phyloP scores from a whole-genome alignment of 148 eudicot genomes.

The Camellia japonica region DNA sequence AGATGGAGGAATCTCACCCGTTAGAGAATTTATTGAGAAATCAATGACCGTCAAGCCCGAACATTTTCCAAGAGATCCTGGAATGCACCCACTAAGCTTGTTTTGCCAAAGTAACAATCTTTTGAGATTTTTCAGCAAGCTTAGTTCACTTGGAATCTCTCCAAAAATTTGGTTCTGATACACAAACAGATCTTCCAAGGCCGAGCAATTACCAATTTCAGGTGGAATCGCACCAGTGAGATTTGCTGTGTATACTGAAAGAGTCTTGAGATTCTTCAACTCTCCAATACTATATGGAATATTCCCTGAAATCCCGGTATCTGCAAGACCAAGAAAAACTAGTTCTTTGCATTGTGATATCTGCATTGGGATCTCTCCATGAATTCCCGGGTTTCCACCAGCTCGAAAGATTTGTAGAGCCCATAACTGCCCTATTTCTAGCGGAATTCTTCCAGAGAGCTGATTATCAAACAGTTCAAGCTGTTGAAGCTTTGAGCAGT shows the following conservation, averaged over 20 bases:
- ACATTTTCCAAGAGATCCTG: slow-evolving; percentile 27
- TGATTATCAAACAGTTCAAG: slow-evolving; percentile 36
- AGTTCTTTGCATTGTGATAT: slow-evolving; percentile 30
- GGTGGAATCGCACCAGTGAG: slow-evolving; percentile 33
- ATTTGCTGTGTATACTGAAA: slow-evolving; percentile 35
- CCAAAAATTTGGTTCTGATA: slow-evolving; percentile 35
- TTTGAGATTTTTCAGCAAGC: slow-evolving; percentile 25
- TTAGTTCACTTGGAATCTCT: slow-evolving; percentile 19
- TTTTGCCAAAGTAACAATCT: slow-evolving; percentile 35
- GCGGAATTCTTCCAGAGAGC: slow-evolving; percentile 28
- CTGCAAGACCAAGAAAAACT: slow-evolving; percentile 34
- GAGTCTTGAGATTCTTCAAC: slow-evolving; percentile 31
- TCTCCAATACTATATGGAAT: slow-evolving; percentile 30
- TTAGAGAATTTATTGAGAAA: slow-evolving; percentile 30
- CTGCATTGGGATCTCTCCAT: slow-evolving; percentile 35
- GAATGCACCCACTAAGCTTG: slow-evolving; percentile 31
- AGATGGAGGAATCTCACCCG: slow-evolving; percentile 25
- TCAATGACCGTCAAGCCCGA: slow-evolving; percentile 26
- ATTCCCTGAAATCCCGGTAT: slow-evolving; percentile 30
- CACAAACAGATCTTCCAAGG: slow-evolving; percentile 24
- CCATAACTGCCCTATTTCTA: slow-evolving; percentile 23
- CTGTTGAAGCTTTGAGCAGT: slow-evolving; percentile 25
- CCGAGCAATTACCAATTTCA: slow-evolving; percentile 25
- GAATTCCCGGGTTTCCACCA: slow-evolving; percentile 31
- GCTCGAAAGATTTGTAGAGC: slow-evolving; percentile 33